Evolutionary conservation across 1,284 basidiomycete genomes (phyloP).

Genomic region (Melampsora americana): DNA sequence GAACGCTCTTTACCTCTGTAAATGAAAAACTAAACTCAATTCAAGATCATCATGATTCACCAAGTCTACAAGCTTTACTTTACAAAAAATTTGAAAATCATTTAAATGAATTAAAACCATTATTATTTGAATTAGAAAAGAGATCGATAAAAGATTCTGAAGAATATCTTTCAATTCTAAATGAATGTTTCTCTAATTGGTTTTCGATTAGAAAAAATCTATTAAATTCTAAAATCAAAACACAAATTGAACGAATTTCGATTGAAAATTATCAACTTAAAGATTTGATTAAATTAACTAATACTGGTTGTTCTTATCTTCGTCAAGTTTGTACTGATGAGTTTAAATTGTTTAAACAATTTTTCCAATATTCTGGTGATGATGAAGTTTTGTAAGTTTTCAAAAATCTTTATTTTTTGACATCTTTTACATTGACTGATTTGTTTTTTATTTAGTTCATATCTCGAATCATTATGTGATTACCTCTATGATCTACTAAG

Average conservation of each 20-base stretch:
- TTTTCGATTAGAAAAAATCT: conserved; percentile 69
- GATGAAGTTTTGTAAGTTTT: conserved; percentile 74
- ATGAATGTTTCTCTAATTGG: conserved; percentile 80
- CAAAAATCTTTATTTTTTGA: conserved; percentile 34
- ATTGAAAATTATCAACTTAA: conserved; percentile 60
- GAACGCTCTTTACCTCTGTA: conserved; percentile 68
- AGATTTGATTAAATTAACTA: conserved; percentile 79
- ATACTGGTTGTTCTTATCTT: conserved; percentile 81
- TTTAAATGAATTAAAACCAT: conserved; percentile 67
- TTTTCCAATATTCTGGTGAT: conserved; percentile 75
- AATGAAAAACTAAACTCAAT: conserved; percentile 20
- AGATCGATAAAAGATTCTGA: conserved; percentile 67
- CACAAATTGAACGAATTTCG: conserved; percentile 77
- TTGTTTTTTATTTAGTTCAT: conserved; percentile 61
- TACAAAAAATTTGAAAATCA: conserved; percentile 80
- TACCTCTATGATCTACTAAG: conserved; percentile 87
- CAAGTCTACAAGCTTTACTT: conserved; percentile 64
- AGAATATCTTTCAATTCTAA: conserved; percentile 70
- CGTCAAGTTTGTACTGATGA: conserved; percentile 84
- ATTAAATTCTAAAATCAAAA: conserved; percentile 66
- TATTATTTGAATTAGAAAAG: conserved; percentile 77
- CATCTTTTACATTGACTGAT: not conserved
- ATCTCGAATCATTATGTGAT: conserved; percentile 83
- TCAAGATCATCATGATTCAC: conserved; percentile 15
- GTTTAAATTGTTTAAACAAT: conserved; percentile 74